Evolutionary conservation across 2,329 filamentous ascomycete species (phyloP), one percentile per base, ranked within the genome.

Genomic region (Uncinocarpus reesii): DNA sequence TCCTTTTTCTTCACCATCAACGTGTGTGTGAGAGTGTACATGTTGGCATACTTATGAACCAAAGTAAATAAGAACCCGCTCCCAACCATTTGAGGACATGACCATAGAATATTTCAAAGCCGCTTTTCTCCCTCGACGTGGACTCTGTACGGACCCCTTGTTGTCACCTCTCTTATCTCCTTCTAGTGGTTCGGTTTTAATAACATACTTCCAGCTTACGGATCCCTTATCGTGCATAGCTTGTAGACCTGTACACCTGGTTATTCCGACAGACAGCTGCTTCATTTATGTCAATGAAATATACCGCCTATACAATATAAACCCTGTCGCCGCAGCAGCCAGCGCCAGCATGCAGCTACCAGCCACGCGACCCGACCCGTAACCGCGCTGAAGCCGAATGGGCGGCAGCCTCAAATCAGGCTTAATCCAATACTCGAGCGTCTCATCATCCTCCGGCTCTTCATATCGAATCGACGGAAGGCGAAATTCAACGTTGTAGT

Each of bases 41-140:
- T 44, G 28, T 24, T 24, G 16, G 41, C 15, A 44, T 23, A n/a
- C 23, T 35, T 31, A 44, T 16, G 41, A 44, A 35, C 21, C 31
- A 35, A 45, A 45, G 42, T 45, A 45, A 45, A 35, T 45, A 42
- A 42, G 26, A 42, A 42, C 26, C 16, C 4, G 16, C n/a, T 42
- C 40, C 26, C 26, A 21, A 32, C 40, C 26, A 42, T 21, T 38
- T 11, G n/a, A n/a, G 38, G 26, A 42, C 15, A 29, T 42, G 38
- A 42, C 13, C 23, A 23, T 20, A n/a, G 7, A 16, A 21, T 32
- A 16, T 23, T 20, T n/a, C 4, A 16, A 32, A 21, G 4, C n/a
- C n/a, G 4, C n/a, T 11, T 13, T 6, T 26, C 37, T 28, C 37
- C 10, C 21, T 13, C 13, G 23, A 16, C 16, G 35, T 38, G 4